Evolutionary conservation across 2,329 filamentous ascomycete genomes (phyloP).

Genomic region (Colletotrichum karsti): DNA sequence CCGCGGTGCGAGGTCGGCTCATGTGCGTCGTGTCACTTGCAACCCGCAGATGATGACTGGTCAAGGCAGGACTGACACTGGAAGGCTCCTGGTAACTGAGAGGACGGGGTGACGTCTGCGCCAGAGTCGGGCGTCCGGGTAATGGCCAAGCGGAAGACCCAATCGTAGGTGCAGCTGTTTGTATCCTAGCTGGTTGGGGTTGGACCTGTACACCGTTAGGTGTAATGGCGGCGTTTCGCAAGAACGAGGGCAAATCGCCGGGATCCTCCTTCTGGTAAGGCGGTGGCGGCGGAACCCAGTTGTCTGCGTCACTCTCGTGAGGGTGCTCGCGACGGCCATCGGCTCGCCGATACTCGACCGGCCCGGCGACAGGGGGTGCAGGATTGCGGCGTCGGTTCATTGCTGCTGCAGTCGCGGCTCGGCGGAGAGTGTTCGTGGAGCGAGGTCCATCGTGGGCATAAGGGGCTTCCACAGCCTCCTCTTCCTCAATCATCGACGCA

Average conservation of each 20-base stretch:
- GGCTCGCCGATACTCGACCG: slow-evolving; percentile 71
- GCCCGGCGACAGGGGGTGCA: slow-evolving; percentile 60
- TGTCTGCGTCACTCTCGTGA: slow-evolving; percentile 87
- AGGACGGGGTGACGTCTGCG: slow-evolving; percentile 22
- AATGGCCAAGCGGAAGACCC: slow-evolving; percentile 23
- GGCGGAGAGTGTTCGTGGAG: slow-evolving; percentile 74
- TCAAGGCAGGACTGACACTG: background rate
- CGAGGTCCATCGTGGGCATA: slow-evolving; percentile 79
- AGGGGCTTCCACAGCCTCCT: slow-evolving; percentile 71
- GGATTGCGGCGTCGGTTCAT: slow-evolving; percentile 75
- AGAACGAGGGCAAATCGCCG: slow-evolving; percentile 62
- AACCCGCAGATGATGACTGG: slow-evolving; percentile 17
- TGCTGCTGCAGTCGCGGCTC: slow-evolving; percentile 80
- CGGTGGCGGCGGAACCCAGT: slow-evolving; percentile 87
- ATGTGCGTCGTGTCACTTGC: slow-evolving; percentile 25
- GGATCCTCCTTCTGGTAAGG: slow-evolving; percentile 77
- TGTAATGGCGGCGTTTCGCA: slow-evolving; percentile 57
- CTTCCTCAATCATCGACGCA: slow-evolving; percentile 59
- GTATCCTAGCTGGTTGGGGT: slow-evolving; percentile 33
- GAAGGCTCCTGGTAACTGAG: slow-evolving; percentile 19
- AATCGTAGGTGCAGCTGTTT: slow-evolving; percentile 30
- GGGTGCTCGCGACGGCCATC: slow-evolving; percentile 78
- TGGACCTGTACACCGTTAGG: slow-evolving; percentile 37
- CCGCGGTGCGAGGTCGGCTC: slow-evolving; percentile 22
- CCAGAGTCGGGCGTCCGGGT: slow-evolving; percentile 5